Percentiles rank a stretch among this genome's conserved stretches.
These are phyloP conservation scores for Prototheca wickerhamii DNA, from an alignment of 163 green algal species.

Conservation along the genomic window DNA sequence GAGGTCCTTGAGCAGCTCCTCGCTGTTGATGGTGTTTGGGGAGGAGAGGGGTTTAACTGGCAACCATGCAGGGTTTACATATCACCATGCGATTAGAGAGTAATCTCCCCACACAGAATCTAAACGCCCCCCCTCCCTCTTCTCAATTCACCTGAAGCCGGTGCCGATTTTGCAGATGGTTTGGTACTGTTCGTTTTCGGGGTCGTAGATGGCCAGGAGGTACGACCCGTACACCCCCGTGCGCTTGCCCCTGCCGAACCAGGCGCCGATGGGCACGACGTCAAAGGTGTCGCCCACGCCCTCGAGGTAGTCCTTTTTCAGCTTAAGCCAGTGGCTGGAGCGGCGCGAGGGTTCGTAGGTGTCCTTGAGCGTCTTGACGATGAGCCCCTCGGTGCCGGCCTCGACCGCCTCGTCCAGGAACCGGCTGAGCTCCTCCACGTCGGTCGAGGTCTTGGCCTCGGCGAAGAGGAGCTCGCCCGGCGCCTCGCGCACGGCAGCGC, in stretches of 20 bases:
- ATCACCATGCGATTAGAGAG: neutral
- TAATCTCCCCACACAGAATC: neutral
- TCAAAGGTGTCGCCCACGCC: conserved; percentile 91
- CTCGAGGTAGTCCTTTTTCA: conserved; percentile 99
- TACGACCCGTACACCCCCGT: conserved; percentile 75
- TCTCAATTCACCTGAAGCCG: conserved; percentile 83
- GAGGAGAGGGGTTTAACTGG: neutral
- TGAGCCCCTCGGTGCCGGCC: conserved; percentile 87
- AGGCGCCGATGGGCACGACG: conserved; percentile 78
- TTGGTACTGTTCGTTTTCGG: conserved; percentile 67
- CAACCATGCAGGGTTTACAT: too few species aligned
- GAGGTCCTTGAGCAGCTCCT: conserved; percentile 74
- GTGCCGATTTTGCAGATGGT: conserved; percentile 93
- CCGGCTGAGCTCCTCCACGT: conserved; percentile 83
- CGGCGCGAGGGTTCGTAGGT: conserved; percentile 87
- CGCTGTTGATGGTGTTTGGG: conserved; percentile 27
- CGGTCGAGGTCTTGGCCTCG: conserved; percentile 59
- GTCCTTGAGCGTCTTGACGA: conserved; percentile 87
- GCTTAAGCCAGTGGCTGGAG: conserved; percentile 83
- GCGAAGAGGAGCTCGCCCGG: conserved; percentile 76
- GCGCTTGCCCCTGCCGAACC: conserved; percentile 87
- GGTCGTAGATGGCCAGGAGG: conserved; percentile 78
- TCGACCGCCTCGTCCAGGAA: conserved; percentile 90
- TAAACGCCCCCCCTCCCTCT: too few species aligned
- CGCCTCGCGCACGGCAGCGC: conserved; percentile 45